Evolutionary conservation across 371 early-diverging fungal genomes (phyloP).

Genomic region (Mucor sp.): DNA sequence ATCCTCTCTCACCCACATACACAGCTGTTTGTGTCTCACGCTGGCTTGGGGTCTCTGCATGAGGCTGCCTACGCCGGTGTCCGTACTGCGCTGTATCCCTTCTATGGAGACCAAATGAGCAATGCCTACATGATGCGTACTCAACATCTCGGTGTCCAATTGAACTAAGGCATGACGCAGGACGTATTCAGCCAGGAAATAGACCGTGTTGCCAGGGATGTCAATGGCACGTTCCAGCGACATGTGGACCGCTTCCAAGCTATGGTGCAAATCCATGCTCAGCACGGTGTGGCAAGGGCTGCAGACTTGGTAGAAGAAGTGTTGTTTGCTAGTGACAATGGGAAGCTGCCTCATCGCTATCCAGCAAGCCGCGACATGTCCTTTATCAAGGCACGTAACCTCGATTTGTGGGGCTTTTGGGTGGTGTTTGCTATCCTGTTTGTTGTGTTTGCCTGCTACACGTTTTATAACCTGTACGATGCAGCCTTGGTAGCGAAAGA

Average conservation of each 20-base stretch:
- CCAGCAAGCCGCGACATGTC: conserved; percentile 21
- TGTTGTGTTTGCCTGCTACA: neutral
- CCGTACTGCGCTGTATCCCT: conserved; percentile 37
- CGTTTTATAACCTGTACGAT: neutral
- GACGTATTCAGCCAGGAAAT: neutral
- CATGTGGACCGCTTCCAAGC: conserved; percentile 18
- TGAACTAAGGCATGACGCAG: neutral
- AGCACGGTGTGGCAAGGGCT: conserved; percentile 11
- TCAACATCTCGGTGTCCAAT: conserved; percentile 11
- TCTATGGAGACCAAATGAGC: conserved; percentile 43
- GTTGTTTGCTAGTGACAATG: conserved; percentile 13
- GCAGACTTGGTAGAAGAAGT: conserved; percentile 35
- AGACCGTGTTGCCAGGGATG: conserved; percentile 5
- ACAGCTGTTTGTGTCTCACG: conserved; percentile 35
- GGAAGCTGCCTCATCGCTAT: conserved; percentile 21
- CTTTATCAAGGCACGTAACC: conserved; percentile 28
- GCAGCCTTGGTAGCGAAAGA: neutral
- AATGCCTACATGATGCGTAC: neutral
- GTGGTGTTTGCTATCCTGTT: neutral
- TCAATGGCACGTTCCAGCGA: conserved; percentile 1
- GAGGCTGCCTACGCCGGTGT: conserved; percentile 38
- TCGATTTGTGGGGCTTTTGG: conserved; percentile 24
- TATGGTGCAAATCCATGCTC: conserved; percentile 22
- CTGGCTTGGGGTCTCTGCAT: conserved; percentile 37
- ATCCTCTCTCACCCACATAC: conserved; percentile 36